Evolutionary conservation across 257 asterid genomes (phyloP).

Genomic region (Hygrophila difformis): DNA sequence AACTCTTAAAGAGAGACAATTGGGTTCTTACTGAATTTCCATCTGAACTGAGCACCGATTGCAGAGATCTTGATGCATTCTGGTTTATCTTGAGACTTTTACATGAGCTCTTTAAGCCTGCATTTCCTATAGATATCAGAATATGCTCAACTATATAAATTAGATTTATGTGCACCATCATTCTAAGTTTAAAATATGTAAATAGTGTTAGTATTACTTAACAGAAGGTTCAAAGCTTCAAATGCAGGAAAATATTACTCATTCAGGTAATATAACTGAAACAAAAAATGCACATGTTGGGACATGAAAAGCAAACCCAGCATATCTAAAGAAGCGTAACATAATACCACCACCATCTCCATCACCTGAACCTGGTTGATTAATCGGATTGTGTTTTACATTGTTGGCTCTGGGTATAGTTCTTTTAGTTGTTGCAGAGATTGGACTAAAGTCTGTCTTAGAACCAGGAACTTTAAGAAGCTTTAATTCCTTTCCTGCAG

Average conservation of each 20-base stretch:
- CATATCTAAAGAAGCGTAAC: conserved; percentile 13
- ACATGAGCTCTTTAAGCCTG: conserved; percentile 33
- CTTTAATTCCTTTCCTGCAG: conserved; percentile 48
- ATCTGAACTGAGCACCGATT: conserved; percentile 24
- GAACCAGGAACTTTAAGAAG: conserved; percentile 49
- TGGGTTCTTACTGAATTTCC: conserved; percentile 42
- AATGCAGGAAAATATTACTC: conserved; percentile 12
- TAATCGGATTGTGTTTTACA: conserved; percentile 40
- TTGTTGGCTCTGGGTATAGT: conserved; percentile 27
- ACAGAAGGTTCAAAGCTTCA: conserved; percentile 6
- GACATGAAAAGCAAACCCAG: neutral
- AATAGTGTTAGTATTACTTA: conserved; percentile 7
- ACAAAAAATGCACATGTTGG: conserved; percentile 5
- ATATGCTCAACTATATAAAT: conserved; percentile 24
- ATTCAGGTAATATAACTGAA: conserved; percentile 4
- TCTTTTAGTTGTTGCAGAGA: conserved; percentile 30
- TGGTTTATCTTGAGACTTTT: conserved; percentile 31
- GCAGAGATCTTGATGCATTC: conserved; percentile 28
- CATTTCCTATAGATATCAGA: conserved; percentile 29
- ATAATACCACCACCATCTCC: conserved; percentile 13
- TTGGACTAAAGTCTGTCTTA: conserved; percentile 40
- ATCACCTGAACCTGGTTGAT: conserved; percentile 75
- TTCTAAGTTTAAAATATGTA: conserved; percentile 1
- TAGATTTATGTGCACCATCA: conserved; percentile 11
- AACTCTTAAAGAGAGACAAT: conserved; percentile 12